Evolutionary conservation across 441 rosid genomes (phyloP), one percentile per base, ranked within the genome.

Genomic region (Eugenia klotzschiana): DNA sequence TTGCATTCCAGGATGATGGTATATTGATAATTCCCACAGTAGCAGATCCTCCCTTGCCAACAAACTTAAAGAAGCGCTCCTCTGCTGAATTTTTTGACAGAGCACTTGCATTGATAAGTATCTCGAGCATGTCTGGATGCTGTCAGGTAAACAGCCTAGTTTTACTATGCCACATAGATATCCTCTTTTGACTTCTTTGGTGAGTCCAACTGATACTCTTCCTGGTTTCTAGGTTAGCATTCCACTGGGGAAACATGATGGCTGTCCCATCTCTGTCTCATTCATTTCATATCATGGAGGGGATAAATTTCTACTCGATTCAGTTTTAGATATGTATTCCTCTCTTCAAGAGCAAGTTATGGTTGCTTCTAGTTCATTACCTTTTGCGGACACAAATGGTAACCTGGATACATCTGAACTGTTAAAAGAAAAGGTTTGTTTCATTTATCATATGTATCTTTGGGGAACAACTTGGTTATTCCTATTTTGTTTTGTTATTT

Each of bases 101-200:
- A 85, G 90, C 91, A 60, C 91, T 85, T 74, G 87, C 91, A 40
- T 88, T 94, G 85, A 88, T 93, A 57, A 91, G 96, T 90, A 91
- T 96, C 82, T 92, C 98, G 46, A 95, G 97, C 92, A 89, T 95
- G 96, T 95, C 99, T 57, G 98, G 99, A 14, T 94, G 99, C 87
- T 95, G 99, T 89, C 97, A 96, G 94, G 99, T 94, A 88, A 84
- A 82, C 27, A 80, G 83, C 22, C 27, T 80, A 27, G 54, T 12
- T 37, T 51, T 55, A 27, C 54, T 85, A 37, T 85, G n/a, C 69
- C 64, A n/a, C 79, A 83, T 69, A 46, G 60, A 69, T 79, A 85
- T 83, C 81, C 46, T 14, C 69, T 46, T 43, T 33, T 40, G 11
- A 20, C 10, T 81, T 79, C 56, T 57, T 16, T 64, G 22, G 55